These are phyloP conservation scores for Ceratocystiopsis sp. DNA, from an alignment of 2,329 filamentous ascomycete species.

Conservation along the genomic window DNA sequence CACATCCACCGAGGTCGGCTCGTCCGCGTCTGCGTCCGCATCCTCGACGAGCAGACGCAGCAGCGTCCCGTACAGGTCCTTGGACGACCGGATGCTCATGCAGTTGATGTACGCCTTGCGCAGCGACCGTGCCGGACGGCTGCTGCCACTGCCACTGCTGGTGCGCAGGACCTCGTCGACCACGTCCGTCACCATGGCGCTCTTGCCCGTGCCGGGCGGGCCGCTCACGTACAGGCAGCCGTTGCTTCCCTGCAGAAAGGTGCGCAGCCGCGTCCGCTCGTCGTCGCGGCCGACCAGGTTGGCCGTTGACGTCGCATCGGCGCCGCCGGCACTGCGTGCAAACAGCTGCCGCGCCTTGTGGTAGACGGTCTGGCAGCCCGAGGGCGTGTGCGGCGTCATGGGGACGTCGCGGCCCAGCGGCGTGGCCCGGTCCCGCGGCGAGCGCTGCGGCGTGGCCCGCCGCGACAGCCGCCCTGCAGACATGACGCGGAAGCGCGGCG, in stretches of 20 bases:
- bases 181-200: constrained; percentile 75
- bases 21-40: not conserved
- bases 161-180: constrained; percentile 28
- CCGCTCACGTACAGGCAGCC: constrained; percentile 92
- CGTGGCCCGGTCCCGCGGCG: not conserved
- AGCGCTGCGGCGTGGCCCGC: constrained; percentile 53
- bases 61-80: constrained; percentile 68
- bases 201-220: constrained; percentile 92
- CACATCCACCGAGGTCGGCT: constrained; percentile 24
- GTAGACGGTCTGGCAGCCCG: constrained; percentile 59
- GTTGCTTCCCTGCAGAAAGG: constrained; percentile 41
- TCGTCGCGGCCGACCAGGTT: constrained; percentile 58
- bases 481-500: constrained; percentile 71
- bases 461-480: constrained; percentile 59
- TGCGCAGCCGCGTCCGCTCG: constrained; percentile 44
- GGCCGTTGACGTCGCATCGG: constrained; percentile 14
- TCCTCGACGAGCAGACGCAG: constrained; percentile 41
- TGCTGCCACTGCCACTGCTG: constrained; percentile 24
- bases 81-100: constrained; percentile 84
- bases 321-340: constrained; percentile 56
- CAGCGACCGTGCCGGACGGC: constrained; percentile 21
- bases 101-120: constrained; percentile 79
- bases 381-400: constrained; percentile 49
- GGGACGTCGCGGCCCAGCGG: not conserved
- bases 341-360: constrained; percentile 79